phyloP scores from a whole-genome alignment of 306 rosid genomes.

The Adenanthera pavonina region DNA sequence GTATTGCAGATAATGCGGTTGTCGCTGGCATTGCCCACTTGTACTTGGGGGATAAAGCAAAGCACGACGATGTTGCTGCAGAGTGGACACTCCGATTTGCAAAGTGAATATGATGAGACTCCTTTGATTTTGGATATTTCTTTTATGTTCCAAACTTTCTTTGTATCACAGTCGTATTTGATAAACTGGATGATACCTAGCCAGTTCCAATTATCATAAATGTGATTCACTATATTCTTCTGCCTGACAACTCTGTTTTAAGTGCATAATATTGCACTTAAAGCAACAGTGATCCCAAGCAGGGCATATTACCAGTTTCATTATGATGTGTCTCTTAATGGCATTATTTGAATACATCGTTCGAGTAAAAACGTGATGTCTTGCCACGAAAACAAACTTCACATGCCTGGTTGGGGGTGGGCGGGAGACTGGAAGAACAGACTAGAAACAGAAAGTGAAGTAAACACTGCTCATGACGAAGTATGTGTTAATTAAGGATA shows the following conservation, averaged over 20 bases:
- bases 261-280: not conserved
- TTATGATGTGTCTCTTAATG: no score
- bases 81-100: constrained; percentile 93
- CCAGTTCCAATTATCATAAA: not conserved
- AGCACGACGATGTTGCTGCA: constrained; percentile 79
- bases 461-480: not conserved
- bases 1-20: constrained; percentile 68
- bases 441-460: not conserved
- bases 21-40: constrained; percentile 75
- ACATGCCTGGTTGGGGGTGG: not conserved
- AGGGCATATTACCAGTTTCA: not conserved
- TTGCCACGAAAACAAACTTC: not conserved
- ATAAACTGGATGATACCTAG: not conserved
- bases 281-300: not conserved
- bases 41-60: constrained; percentile 73
- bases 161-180: not conserved
- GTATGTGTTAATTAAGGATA: not conserved
- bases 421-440: not conserved
- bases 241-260: not conserved
- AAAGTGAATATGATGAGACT: constrained; percentile 50
- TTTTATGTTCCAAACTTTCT: not conserved
- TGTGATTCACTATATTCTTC: not conserved
- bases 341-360: not conserved
- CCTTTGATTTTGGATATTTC: constrained; percentile 21
- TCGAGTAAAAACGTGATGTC: not conserved